A percentile compares a stretch with the other conserved stretches of the same genome.
Conservation (phyloP, 2,329 filamentous ascomycete genomes). For the Trichoderma aggressivum region DNA sequence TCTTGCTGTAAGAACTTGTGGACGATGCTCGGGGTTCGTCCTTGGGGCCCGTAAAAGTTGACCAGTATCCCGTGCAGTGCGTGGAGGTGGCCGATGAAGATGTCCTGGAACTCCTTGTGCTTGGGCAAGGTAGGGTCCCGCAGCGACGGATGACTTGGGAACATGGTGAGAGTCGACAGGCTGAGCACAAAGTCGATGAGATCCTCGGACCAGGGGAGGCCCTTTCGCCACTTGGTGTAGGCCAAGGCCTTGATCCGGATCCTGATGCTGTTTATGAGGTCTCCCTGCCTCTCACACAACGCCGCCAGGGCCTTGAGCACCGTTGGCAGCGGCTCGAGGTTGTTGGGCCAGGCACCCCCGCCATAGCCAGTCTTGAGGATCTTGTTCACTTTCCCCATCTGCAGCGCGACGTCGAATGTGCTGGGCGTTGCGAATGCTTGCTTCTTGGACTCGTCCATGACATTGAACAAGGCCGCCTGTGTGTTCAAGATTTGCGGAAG, state of each 20-base stretch:
- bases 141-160: not conserved
- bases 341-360: not conserved
- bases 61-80: not conserved
- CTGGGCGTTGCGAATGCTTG: not conserved
- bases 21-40: not conserved
- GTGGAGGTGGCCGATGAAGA: constrained; percentile 1
- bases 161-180: not conserved
- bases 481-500: not conserved
- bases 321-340: constrained; percentile 11
- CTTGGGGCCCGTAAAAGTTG: not conserved
- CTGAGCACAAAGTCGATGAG: constrained; percentile 6
- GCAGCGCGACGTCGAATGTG: not conserved
- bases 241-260: not conserved
- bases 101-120: constrained; percentile 1
- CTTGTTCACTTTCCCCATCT: not conserved
- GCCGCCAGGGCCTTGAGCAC: not conserved
- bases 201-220: constrained; percentile 3
- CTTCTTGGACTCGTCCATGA: not conserved
- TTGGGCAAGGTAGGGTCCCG: not conserved
- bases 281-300: not conserved
- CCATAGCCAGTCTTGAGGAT: not conserved
- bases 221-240: not conserved
- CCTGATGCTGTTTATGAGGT: not conserved
- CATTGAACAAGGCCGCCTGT: not conserved
- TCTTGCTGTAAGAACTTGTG: not conserved